Conservation (phyloP, 352 stramenopile species). For the Phytophthora quininea region DNA sequence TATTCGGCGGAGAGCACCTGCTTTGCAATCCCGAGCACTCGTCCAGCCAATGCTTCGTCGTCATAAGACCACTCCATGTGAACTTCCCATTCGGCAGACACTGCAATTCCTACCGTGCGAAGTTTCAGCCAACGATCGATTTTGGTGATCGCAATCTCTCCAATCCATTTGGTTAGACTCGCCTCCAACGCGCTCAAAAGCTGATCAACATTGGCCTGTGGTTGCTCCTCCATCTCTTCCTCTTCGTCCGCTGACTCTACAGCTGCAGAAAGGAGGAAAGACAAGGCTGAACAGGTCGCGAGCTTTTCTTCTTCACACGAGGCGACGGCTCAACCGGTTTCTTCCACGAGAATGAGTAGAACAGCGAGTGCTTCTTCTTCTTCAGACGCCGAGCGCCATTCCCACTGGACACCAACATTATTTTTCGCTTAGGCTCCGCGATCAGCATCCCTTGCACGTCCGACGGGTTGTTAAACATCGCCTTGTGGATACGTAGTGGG, state of each 20-base stretch:
- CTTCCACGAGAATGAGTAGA: constrained; percentile 85
- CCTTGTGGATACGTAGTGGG: constrained; percentile 83
- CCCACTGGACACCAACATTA: constrained; percentile 71
- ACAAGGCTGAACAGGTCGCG: constrained; percentile 68
- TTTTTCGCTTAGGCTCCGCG: constrained; percentile 80
- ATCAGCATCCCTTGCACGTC: constrained; percentile 81
- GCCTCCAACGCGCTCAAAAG: constrained; percentile 54
- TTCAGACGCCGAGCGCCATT: constrained; percentile 78
- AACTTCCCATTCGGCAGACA: constrained; percentile 81
- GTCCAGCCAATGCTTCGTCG: constrained; percentile 83
- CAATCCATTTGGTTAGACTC: constrained; percentile 69
- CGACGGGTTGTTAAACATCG: constrained; percentile 82
- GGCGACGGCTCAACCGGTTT: constrained; percentile 68
- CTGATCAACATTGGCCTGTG: constrained; percentile 62
- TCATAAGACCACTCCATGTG: constrained; percentile 87
- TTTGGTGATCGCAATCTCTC: constrained; percentile 58
- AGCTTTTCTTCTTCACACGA: constrained; percentile 77
- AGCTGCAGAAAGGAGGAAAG: constrained; percentile 78
- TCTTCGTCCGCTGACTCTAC: constrained; percentile 79
- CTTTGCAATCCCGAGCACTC: constrained; percentile 83
- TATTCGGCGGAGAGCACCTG: constrained; percentile 78
- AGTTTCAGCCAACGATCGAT: constrained; percentile 81
- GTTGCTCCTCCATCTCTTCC: constrained; percentile 69
- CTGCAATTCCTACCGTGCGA: constrained; percentile 63
- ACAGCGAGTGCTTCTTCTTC: constrained; percentile 86